Evolutionary conservation across 805 yeast species (phyloP).

Genomic region (Wickerhamiella slavikovae): DNA sequence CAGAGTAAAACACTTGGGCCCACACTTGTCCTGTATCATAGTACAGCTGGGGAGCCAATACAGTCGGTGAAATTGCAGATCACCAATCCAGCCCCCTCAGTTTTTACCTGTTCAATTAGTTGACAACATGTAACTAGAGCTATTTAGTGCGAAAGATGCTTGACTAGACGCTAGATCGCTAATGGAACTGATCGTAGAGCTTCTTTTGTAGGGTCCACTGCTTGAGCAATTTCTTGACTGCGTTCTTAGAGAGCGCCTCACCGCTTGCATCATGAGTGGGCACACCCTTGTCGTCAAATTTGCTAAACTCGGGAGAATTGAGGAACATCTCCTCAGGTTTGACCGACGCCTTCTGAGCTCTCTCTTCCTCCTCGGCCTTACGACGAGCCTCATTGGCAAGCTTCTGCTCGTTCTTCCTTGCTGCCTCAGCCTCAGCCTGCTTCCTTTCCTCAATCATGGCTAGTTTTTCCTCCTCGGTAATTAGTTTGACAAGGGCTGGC

Average conservation of each 20-base stretch:
- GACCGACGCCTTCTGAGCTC: constrained; percentile 50
- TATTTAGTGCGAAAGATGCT: no score
- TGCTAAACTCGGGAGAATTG: constrained; percentile 32
- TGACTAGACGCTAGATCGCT: not conserved
- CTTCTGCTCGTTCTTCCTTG: constrained; percentile 38
- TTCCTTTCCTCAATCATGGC: constrained; percentile 38
- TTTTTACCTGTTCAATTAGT: no score
- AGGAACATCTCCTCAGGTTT: constrained; percentile 59
- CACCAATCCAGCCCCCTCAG: no score
- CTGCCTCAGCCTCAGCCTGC: constrained; percentile 32
- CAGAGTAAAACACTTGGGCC: no score
- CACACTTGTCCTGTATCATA: no score
- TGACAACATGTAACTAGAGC: no score
- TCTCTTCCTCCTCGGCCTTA: constrained; percentile 29
- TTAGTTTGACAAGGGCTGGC: constrained; percentile 67
- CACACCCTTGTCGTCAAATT: constrained; percentile 72
- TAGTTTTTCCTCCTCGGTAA: constrained; percentile 44
- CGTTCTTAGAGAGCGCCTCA: constrained; percentile 57
- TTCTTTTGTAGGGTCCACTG: constrained; percentile 64
- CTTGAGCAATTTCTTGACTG: constrained; percentile 63
- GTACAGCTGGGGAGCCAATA: no score
- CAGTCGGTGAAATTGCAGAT: no score
- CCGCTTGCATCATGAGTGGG: constrained; percentile 65
- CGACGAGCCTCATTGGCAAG: constrained; percentile 15
- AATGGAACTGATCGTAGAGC: constrained; percentile 43